Base-by-base conservation (phyloP, 345 rosid species). In the Eucalyptus cloeziana region DNA sequence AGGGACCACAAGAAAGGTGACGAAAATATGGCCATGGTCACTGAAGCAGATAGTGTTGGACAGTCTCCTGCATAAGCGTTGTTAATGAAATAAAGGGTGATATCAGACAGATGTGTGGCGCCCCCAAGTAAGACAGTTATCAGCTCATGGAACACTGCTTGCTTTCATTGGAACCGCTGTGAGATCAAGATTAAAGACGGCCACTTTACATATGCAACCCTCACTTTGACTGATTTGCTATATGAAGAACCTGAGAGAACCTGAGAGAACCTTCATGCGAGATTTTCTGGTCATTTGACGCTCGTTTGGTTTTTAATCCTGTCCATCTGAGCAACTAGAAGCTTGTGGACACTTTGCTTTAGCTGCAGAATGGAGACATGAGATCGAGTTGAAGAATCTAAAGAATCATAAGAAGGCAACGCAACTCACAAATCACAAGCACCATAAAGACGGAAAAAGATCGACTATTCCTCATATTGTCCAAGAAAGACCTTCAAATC, bases 251-350 rank as follows among this genome's bases (percentile, higher is more conserved):
- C 13, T 37, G 47, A 58, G 37, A 37, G 45, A 37, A 76, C 83
- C 13, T 19, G 47, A 58, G 37, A n/a, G 60, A 87, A 44, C 69
- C 58, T 31, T 86, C 40, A 90, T 50, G 79, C 69, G 24, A n/a
- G 81, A 85, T 24, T 43, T 87, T 62, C 89, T 51, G 43, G 40
- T 43, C 80, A 92, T 87, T 83, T 79, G 86, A 16, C 52, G 69
- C 24, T 89, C 49, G 51, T 86, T 89, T 69, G 58, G 87, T 90
- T 92, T 94, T 43, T 89, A 89, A 95, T 94, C 91, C 93, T 94
- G 81, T 91, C 95, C 96, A 91, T 94, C 89, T 96, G 98, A 86
- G 87, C 90, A 86, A 86, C 90, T 89, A 96, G 91, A 86, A 95
- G 85, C 62, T 92, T 91, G 49, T 93, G 94, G 90, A 96, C 98